Conservation (phyloP, 345 rosid species). For the Acer saccharum region DNA sequence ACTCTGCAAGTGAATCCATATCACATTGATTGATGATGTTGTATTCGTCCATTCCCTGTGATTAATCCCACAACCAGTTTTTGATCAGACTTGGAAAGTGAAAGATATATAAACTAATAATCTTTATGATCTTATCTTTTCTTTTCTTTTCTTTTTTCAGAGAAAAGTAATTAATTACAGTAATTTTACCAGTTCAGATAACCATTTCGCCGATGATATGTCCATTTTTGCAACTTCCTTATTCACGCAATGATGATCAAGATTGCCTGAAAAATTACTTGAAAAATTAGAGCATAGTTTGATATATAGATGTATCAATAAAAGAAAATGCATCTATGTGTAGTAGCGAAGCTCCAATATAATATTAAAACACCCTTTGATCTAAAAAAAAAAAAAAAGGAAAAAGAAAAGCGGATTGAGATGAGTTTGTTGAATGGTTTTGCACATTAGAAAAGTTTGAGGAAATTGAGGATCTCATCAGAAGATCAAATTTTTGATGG, state of each 20-base stretch:
- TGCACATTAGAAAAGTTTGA: not conserved
- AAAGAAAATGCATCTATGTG: not conserved
- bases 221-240: constrained; percentile 29
- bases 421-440: not conserved
- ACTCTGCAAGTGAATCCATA: constrained; percentile 32
- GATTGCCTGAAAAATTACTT: constrained; percentile 2
- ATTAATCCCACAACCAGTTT: not conserved
- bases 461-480: not conserved
- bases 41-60: constrained; percentile 49
- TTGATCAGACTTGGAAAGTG: not conserved
- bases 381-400: not conserved
- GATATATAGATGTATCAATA: not conserved
- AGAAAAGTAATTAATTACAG: not conserved
- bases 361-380: not conserved
- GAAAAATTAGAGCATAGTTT: not conserved
- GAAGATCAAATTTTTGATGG: not conserved
- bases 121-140: no score
- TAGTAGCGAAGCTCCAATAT: not conserved
- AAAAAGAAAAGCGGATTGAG: not conserved
- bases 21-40: constrained; percentile 42
- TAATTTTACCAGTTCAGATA: constrained; percentile 47
- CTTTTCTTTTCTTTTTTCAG: not conserved
- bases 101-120: not conserved
- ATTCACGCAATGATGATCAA: no score
- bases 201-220: constrained; percentile 46